A percentile compares a stretch with the other conserved stretches of the same genome.
phyloP scores from a whole-genome alignment of 1,139 yeast species.

The Hyphopichia fennica region DNA sequence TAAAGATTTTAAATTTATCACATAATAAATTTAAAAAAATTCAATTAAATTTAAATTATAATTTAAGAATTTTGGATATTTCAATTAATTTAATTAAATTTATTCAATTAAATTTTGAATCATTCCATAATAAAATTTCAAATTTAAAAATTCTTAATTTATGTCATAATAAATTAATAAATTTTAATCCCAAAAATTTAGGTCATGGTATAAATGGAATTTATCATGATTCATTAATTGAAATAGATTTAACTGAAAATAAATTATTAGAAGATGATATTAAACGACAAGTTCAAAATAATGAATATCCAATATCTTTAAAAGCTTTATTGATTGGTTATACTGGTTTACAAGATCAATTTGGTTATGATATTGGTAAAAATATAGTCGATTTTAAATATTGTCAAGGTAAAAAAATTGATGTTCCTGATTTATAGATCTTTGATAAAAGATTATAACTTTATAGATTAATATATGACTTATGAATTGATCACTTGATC shows the following conservation, averaged over 20 bases:
- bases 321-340: constrained; percentile 17
- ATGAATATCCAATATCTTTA: constrained; percentile 13
- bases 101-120: constrained; percentile 9
- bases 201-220: constrained; percentile 11
- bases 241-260: constrained; percentile 22
- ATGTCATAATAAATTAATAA: constrained; percentile 15
- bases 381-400: constrained; percentile 13
- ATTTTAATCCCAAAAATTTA: constrained; percentile 11
- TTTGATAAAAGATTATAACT: neutral
- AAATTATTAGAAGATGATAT: constrained; percentile 1
- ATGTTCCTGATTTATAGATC: constrained; percentile 4
- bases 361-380: constrained; percentile 23
- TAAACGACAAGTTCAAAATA: neutral
- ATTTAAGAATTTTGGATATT: constrained; percentile 13
- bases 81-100: constrained; percentile 15
- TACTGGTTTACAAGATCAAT: constrained; percentile 20
- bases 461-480: no score
- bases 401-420: constrained; percentile 20
- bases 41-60: constrained; percentile 7
- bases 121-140: constrained; percentile 7
- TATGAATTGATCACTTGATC: no score
- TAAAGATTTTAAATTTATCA: constrained; percentile 13
- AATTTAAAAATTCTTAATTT: constrained; percentile 16
- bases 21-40: constrained; percentile 12
- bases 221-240: constrained; percentile 16